A percentile compares a stretch with the other conserved stretches of the same genome.
Conservation (phyloP, 2,329 filamentous ascomycete species). For the Neonectria coccinea region DNA sequence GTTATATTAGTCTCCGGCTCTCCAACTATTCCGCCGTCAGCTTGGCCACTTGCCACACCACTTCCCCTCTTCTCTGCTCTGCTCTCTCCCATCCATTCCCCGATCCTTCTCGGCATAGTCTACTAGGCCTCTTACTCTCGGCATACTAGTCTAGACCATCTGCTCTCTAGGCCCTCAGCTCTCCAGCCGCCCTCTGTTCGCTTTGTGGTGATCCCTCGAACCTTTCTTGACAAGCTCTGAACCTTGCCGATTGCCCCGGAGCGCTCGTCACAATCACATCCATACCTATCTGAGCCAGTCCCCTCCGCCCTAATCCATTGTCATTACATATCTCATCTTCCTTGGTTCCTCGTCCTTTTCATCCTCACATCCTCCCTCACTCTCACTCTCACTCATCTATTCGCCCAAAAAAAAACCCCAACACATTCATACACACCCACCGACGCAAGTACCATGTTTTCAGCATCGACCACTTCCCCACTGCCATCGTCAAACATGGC, state of each 20-base stretch:
- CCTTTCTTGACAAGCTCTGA: constrained; percentile 5
- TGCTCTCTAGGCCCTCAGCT: not conserved
- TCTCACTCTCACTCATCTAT: not conserved
- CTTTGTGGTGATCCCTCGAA: constrained; percentile 21
- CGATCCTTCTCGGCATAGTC: not conserved
- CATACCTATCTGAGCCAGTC: constrained; percentile 13
- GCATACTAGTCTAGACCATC: not conserved
- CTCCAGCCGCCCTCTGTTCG: constrained; percentile 2
- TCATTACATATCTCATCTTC: not conserved
- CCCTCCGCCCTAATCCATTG: not conserved
- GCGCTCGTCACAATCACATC: constrained; percentile 1
- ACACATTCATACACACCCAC: not conserved
- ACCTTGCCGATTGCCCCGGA: constrained; percentile 10
- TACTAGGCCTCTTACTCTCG: no score
- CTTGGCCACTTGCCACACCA: constrained; percentile 12
- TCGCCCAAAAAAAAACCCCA: not conserved
- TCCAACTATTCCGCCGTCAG: constrained; percentile 15
- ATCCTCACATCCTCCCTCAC: not conserved
- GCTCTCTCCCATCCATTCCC: constrained; percentile 4
- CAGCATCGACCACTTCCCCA: constrained; percentile 9
- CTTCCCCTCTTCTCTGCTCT: constrained; percentile 26
- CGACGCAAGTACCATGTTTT: constrained; percentile 8
- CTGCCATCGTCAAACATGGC: constrained; percentile 15
- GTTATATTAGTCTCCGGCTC: constrained; percentile 38
- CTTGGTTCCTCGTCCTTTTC: not conserved